Evolutionary conservation across 441 rosid species (phyloP), one percentile per base, ranked within the genome.

Genomic region (Pelargonium myrrhifolium): DNA sequence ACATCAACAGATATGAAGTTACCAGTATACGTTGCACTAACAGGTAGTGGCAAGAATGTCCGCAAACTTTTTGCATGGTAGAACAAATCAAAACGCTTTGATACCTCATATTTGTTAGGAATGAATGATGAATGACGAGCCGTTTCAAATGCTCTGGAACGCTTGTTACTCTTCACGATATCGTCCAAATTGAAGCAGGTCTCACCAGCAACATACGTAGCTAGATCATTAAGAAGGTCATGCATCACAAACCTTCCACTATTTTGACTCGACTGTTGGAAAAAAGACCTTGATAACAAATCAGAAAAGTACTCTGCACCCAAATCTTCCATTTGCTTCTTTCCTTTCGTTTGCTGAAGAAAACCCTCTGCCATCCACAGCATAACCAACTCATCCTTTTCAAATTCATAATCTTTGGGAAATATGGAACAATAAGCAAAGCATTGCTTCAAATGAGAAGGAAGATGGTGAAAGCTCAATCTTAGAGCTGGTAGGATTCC

Each of bases 281-380:
- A 72, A 18, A 72, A 72, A 1, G 64, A 62, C 8, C 15, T 51
- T 9, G 10, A 9, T 1, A 21, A 43, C 39, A 76, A 22, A 60
- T 3, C 37, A 7, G 70, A 9, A 21, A 62, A 66, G 9, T 42
- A 56, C 10, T 45, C 58, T 20, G 56, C 66, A 3, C 74, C 76
- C 2, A 4, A 3, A 26, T 26, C 26, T 35, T 71, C 78, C 70
- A 15, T 8, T 40, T 40, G 49, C 0, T 4, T 55, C 58, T 37
- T 63, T 53, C 61, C 61, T 56, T 56, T 56, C 20, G 47, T 24
- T 18, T 0, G 1, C 9, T 22, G 51, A 17, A 75, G 18, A 53
- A 65, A 70, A 3, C 61, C 71, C 24, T 26, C 71, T 11, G 65
- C 65, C 68, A 70, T 75, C 49, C 74, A 75, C 17, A 66, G 58